Base-by-base conservation (phyloP, 495 filamentous ascomycete species). In the Clohesyomyces aquaticus region DNA sequence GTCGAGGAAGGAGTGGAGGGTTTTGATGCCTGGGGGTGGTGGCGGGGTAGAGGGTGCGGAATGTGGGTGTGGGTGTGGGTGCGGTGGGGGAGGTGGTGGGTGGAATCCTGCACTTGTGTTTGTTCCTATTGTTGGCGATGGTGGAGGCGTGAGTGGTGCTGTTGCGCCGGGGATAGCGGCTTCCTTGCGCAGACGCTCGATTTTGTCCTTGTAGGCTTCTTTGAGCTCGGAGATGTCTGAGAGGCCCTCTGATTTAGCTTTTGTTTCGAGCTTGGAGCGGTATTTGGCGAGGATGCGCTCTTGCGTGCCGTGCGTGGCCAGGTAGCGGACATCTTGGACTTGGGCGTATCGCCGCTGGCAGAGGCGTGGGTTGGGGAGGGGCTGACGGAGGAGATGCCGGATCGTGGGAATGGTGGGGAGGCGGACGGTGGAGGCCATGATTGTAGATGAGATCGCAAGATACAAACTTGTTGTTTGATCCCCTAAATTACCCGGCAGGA, bases 311-410 rank as follows among this genome's bases (percentile, higher is more conserved):
- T 88, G 86, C 10, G 86, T 86, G 22, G 88, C 88, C 19, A 96
- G 80, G 80, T 94, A 96, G 45, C 93, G 91, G 46, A 95, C 87
- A 76, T 96, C 91, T 75, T 93, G 90, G 10, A 96, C 92, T 65
- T 88, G 90, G 9, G 94, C 95, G 88, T 90, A 93, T 67, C 95
- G 85, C 54, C 89, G 82, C 72, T 98, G 94, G 53, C 53, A 63
- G 12, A 38, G 23, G 2, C 63, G 63, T n/a, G 59, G 57, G 55
- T 66, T 59, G 0, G 43, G 54, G 42, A 67, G 69, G 11, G 75
- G 66, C 38, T 67, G 66, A 21, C 72, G 69, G 50, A 72, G 48
- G 25, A 53, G 35, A 50, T 69, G 59, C 28, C 68, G 73, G 22
- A 76, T 72, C 4, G 71, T 59, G n/a, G 74, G 74, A 18, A 50